These are phyloP conservation scores for Magnaporthales sp. DNA, from an alignment of 2,329 filamentous ascomycete species.

Conservation along the genomic window DNA sequence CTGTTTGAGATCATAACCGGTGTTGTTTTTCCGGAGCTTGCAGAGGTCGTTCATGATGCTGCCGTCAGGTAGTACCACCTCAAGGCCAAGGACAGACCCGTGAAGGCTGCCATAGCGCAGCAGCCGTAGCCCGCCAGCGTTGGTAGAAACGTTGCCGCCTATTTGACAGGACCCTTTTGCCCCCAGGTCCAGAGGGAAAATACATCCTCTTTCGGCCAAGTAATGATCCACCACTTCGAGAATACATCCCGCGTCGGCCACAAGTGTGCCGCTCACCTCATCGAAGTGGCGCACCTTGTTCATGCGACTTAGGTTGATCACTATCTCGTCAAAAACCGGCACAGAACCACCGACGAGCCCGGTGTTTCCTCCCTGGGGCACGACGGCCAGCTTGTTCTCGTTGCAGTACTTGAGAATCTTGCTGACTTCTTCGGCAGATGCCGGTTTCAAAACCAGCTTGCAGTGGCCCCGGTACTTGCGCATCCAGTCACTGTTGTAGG, in stretches of 20 bases:
- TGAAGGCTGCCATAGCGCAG: conserved; percentile 91
- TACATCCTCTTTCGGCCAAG: conserved; percentile 71
- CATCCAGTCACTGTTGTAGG: conserved; percentile 99
- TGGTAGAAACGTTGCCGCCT: conserved; percentile 91
- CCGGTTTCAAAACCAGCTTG: conserved; percentile 78
- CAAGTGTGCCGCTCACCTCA: conserved; percentile 81
- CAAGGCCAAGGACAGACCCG: conserved; percentile 83
- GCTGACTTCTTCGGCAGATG: conserved; percentile 80
- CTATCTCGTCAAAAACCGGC: conserved; percentile 96
- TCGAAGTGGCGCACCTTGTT: conserved; percentile 88
- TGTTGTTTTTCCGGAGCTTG: conserved; percentile 94
- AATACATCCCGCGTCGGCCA: conserved; percentile 85
- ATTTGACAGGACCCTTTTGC: conserved; percentile 97
- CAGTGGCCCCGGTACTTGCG: conserved; percentile 92
- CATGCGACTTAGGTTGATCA: conserved; percentile 85
- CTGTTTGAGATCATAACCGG: conserved; percentile 94
- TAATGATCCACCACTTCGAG: conserved; percentile 83
- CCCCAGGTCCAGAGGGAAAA: conserved; percentile 95
- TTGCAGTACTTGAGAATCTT: conserved; percentile 92
- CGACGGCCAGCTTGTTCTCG: conserved; percentile 81
- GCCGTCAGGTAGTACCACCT: conserved; percentile 88
- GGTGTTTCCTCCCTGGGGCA: conserved; percentile 95
- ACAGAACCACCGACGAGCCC: conserved; percentile 92
- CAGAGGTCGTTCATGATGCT: conserved; percentile 85
- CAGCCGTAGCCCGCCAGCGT: conserved; percentile 83